Evolutionary conservation across 2,329 filamentous ascomycete genomes (phyloP), one percentile per base, ranked within the genome.

Genomic region (Cordyceps farinosa): DNA sequence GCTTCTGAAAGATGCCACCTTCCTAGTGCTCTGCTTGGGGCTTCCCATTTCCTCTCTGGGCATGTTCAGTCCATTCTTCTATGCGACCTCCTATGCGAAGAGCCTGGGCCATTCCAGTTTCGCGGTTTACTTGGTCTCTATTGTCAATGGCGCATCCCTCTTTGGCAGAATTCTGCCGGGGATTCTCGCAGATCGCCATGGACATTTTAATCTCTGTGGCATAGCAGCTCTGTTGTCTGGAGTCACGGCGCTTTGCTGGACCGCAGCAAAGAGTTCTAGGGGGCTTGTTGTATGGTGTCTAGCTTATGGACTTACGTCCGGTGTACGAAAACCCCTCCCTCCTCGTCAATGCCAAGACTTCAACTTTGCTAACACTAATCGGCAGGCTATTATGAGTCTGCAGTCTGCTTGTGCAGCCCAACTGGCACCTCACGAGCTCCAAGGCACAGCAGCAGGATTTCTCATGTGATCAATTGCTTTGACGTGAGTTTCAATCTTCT

Each of bases 81-180:
- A 92, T 70, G 84, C 95, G 15, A 88, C 87, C 8, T 87, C 84
- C 5, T 96, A 91, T 71, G 86, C 88, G 0, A 76, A 48, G 30
- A 36, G 42, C 17, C 29, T 48, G 30, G 55, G 55, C 11, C 55
- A 58, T 48, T 58, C 55, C 8, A 70, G 79, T 1, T 87, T 94
- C 67, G 84, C 88, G 1, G 91, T 90, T 68, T 87, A 91, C 70
- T 80, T 93, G 56, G 77, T 95, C n/a, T 87, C 90, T 1, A 87
- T 96, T 63, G 80, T 96, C 69, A 96, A 95, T 72, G 89, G 85
- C 0, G 90, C 88, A 11, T 91, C 87, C 0, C 86, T 90, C 40
- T 77, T 95, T 13, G 92, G 92, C 0, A 86, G 92, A 22, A 88
- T 87, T 70, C 76, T 91, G 0, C 90, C 91, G 0, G 72, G 71